Percentiles rank a stretch among this genome's conserved stretches.
These are phyloP conservation scores for Scutellaria minor DNA, from an alignment of 257 asterid genomes.

Conservation along the genomic window DNA sequence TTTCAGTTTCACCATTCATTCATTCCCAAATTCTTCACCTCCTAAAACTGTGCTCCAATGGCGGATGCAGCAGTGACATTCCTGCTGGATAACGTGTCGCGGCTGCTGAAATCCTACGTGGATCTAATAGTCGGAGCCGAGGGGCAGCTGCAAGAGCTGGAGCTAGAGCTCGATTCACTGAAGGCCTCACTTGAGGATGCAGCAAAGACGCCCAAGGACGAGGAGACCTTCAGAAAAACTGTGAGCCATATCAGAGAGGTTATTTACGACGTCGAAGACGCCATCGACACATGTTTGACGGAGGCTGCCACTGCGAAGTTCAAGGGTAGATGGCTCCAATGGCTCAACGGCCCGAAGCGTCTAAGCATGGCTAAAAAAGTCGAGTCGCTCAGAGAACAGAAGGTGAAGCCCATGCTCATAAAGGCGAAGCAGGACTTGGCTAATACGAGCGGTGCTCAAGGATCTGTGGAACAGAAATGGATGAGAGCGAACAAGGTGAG, in stretches of 20 bases:
- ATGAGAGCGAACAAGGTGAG: background rate
- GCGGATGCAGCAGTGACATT: background rate
- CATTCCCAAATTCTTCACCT: background rate
- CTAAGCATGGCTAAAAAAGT: background rate
- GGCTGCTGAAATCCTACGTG: background rate
- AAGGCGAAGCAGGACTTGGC: background rate
- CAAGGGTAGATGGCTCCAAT: background rate
- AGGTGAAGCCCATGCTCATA: background rate
- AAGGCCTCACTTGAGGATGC: background rate
- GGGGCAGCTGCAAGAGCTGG: background rate
- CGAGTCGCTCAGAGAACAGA: too few species aligned
- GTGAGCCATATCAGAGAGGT: conserved; percentile 21
- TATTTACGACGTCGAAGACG: conserved; percentile 32
- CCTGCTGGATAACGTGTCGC: conserved; percentile 1
- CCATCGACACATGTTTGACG: conserved; percentile 32
- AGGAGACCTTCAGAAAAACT: background rate
- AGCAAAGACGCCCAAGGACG: background rate
- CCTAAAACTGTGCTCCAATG: too few species aligned
- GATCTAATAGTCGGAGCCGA: background rate
- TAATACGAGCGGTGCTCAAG: background rate
- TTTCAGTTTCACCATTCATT: too few species aligned
- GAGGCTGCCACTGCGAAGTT: background rate
- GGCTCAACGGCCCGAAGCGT: too few species aligned
- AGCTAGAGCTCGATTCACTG: background rate
- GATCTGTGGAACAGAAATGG: background rate